Conservation (phyloP, 345 rosid species). For the Theobroma cacao region DNA sequence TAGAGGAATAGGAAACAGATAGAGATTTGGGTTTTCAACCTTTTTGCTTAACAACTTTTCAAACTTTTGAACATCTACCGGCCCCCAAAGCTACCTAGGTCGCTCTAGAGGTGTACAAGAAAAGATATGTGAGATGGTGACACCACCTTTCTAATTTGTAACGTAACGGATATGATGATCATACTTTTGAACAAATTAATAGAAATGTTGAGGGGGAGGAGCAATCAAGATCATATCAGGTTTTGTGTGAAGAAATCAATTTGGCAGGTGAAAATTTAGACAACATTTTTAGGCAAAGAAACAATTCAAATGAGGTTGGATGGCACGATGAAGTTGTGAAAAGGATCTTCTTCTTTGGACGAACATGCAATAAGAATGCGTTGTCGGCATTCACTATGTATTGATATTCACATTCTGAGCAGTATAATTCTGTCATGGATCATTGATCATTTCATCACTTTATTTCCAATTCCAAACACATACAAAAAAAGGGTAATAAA, state of each 20-base stretch:
- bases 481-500: neutral
- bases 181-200: neutral
- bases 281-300: neutral
- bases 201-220: neutral
- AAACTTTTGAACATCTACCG: neutral
- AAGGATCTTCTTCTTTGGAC: slow-evolving; percentile 21
- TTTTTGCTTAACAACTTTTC: neutral
- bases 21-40: neutral
- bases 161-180: neutral
- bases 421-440: no score
- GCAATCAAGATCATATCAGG: neutral
- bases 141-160: neutral
- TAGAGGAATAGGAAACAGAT: neutral
- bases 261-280: neutral
- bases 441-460: no score
- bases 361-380: slow-evolving; percentile 20
- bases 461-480: neutral
- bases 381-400: slow-evolving; percentile 38
- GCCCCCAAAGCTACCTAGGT: neutral
- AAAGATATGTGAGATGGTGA: neutral
- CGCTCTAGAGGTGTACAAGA: neutral
- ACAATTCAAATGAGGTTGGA: slow-evolving; percentile 8
- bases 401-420: no score
- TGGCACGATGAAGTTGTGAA: slow-evolving; percentile 12
- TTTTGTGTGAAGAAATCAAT: neutral